Evolutionary conservation across 1,284 basidiomycete species (phyloP).

Genomic region (Austroboletus novae-zelandiae): DNA sequence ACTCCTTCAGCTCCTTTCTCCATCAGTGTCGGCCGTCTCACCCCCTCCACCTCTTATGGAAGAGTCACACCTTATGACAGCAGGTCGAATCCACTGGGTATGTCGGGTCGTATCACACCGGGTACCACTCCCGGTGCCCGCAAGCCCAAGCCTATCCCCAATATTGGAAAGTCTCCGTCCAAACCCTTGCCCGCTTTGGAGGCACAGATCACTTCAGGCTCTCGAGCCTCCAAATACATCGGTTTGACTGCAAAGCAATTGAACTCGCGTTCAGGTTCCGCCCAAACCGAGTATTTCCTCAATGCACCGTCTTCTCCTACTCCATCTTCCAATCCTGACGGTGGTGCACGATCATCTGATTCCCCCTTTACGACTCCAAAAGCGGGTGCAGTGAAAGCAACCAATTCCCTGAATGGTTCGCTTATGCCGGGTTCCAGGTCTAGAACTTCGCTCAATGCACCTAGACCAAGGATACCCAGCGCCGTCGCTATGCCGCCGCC

Average conservation of each 20-base stretch:
- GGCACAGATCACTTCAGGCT: constrained; percentile 68
- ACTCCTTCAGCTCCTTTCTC: constrained; percentile 47
- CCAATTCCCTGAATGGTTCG: constrained; percentile 38
- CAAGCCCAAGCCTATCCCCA: constrained; percentile 25
- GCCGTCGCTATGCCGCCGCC: constrained; percentile 78
- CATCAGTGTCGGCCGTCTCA: constrained; percentile 43
- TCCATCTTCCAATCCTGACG: constrained; percentile 18
- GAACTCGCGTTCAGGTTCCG: constrained; percentile 40
- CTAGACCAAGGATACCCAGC: constrained; percentile 66
- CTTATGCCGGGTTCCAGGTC: constrained; percentile 41
- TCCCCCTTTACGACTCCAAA: constrained; percentile 68
- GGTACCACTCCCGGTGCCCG: constrained; percentile 35
- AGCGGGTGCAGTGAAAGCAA: constrained; percentile 39
- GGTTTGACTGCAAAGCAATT: constrained; percentile 83
- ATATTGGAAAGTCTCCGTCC: constrained; percentile 25
- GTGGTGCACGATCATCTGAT: constrained; percentile 26
- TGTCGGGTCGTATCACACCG: constrained; percentile 44
- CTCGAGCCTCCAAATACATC: constrained; percentile 79
- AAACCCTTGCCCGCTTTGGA: constrained; percentile 36
- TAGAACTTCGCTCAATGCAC: constrained; percentile 51
- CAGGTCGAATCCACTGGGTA: constrained; percentile 22
- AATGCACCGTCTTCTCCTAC: constrained; percentile 28
- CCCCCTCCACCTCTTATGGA: constrained; percentile 41
- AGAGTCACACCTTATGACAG: constrained; percentile 37
- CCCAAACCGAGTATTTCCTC: constrained; percentile 23